A percentile compares a stretch with the other conserved stretches of the same genome.
phyloP scores from a whole-genome alignment of 2,329 filamentous ascomycete genomes.

The Aspergillus udagawae region DNA sequence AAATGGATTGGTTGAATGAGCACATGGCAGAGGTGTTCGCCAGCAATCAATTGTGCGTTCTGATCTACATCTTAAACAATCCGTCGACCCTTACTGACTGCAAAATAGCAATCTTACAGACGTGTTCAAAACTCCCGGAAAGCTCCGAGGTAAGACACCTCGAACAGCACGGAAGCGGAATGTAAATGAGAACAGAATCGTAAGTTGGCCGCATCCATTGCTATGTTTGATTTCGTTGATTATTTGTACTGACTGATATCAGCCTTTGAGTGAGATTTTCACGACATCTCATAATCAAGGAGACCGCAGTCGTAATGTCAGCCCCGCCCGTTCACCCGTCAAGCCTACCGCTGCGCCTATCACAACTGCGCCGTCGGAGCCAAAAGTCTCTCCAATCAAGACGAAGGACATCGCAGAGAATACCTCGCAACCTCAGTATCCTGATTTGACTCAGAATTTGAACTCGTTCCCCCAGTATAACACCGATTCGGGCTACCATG shows the following conservation, averaged over 20 bases:
- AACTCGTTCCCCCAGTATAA: conserved; percentile 41
- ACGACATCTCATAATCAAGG: conserved; percentile 37
- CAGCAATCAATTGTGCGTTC: conserved; percentile 74
- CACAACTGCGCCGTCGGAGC: conserved; percentile 9
- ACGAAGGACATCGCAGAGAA: conserved; percentile 14
- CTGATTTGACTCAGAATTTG: conserved; percentile 28
- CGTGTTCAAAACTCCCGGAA: conserved; percentile 72
- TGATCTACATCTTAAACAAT: conserved; percentile 8
- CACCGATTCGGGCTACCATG: conserved; percentile 47
- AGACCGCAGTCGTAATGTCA: conserved; percentile 31
- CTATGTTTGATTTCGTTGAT: background rate
- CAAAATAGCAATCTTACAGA: conserved; percentile 76
- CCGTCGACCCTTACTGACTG: conserved; percentile 25
- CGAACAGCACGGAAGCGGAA: conserved; percentile 43
- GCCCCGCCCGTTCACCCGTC: conserved; percentile 33
- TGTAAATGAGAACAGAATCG: conserved; percentile 41
- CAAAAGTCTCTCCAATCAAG: background rate
- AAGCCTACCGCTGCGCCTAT: conserved; percentile 20
- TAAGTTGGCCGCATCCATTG: conserved; percentile 25
- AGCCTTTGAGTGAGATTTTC: conserved; percentile 49
- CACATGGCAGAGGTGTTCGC: conserved; percentile 95
- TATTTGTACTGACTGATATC: conserved; percentile 2
- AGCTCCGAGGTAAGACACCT: conserved; percentile 47
- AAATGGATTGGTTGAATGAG: conserved; percentile 97
- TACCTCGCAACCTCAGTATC: conserved; percentile 25